These are phyloP conservation scores for Botrytis deweyae DNA, from an alignment of 2,329 filamentous ascomycete genomes.

Conservation along the genomic window DNA sequence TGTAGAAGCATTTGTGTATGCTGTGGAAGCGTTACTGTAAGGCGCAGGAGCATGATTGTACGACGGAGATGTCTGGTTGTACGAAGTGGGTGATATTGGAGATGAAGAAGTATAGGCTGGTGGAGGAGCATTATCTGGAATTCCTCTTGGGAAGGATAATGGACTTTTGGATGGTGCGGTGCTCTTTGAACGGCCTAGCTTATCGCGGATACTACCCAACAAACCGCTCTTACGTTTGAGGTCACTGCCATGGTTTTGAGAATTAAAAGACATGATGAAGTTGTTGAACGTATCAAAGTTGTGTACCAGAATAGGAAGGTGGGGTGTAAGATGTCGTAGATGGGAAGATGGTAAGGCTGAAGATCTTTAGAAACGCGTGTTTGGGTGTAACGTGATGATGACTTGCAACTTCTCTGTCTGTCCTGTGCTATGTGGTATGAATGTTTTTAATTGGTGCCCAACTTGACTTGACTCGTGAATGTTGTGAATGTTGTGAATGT, in stretches of 20 bases:
- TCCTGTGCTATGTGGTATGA: neutral
- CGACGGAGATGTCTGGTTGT: neutral
- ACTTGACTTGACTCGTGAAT: neutral
- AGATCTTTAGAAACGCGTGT: neutral
- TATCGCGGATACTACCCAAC: slow-evolving; percentile 8
- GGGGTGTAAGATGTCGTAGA: neutral
- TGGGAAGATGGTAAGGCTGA: neutral
- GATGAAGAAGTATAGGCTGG: slow-evolving; percentile 3
- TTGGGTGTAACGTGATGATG: neutral
- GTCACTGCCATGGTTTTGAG: neutral
- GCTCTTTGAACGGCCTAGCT: slow-evolving; percentile 8
- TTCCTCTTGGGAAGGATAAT: neutral
- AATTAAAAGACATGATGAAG: slow-evolving; percentile 11
- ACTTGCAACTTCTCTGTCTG: neutral
- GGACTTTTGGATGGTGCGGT: neutral
- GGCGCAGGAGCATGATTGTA: too few species aligned
- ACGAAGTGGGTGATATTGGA: neutral
- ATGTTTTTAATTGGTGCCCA: neutral
- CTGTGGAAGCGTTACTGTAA: neutral
- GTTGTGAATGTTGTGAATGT: neutral
- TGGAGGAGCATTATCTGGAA: neutral
- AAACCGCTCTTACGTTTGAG: neutral
- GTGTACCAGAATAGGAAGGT: slow-evolving; percentile 17
- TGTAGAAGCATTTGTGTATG: neutral
- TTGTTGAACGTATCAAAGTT: neutral